Evolutionary conservation across 1,139 yeast species (phyloP), one percentile per base, ranked within the genome.

Genomic region (Geotrichum fermentans): DNA sequence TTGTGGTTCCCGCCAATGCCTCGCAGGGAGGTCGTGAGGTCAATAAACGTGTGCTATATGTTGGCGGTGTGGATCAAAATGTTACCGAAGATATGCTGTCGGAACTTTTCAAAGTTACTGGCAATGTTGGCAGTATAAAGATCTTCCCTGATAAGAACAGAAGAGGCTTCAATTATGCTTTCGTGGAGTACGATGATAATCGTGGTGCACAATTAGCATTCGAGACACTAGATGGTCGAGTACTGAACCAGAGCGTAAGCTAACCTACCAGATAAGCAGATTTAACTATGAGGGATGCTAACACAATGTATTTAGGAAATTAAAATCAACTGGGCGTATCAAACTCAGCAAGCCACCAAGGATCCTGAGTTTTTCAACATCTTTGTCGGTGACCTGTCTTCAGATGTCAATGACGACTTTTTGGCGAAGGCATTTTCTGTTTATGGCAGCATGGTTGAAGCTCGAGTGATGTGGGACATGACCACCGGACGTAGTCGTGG

Each of bases 401-500:
- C 84, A 7, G 96, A 89, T 58, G 83, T 89, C 35, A 82, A 85
- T 61, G 96, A 89, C 65, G 95, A 84, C 56, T 66, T 77, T 17
- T 73, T 89, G 56, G 73, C 72, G 47, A 70, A 66, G 42, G 75
- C 85, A 7, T 89, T 89, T 63, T 59, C 72, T n/a, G 71, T 71
- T 49, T 85, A 79, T 64, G 72, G 73, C 18, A 76, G 89, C 4
- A 71, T 85, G 60, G 72, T 80, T 46, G 95, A 87, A 63, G 96
- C 96, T n/a, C 90, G 88, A 59, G 96, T 89, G 34, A 89, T 89
- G 96, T 88, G 96, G 96, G 96, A 89, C 66, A 87, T 87, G 95
- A 90, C 84, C 63, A 85, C 95, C 20, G 90, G 95, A 32, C 73
- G 95, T 63, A 85, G 95, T 4, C 75, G 96, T 67, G 95, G 96